A percentile compares a stretch with the other conserved stretches of the same genome.
These are phyloP conservation scores for Crepidotus variabilis DNA, from an alignment of 768 basidiomycete species.

Conservation along the genomic window DNA sequence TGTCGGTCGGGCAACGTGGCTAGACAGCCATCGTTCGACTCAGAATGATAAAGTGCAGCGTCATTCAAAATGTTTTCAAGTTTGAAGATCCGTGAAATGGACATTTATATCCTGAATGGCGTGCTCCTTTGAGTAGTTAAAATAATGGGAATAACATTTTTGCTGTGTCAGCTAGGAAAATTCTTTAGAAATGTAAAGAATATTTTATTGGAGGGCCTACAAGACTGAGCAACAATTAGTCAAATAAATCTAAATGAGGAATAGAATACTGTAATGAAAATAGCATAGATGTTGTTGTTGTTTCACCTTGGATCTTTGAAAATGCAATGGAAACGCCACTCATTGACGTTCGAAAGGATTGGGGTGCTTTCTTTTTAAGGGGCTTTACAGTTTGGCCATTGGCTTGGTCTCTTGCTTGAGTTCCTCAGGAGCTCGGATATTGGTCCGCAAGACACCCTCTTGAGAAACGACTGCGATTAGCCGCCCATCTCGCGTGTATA, in stretches of 20 bases:
- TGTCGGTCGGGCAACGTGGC: background rate
- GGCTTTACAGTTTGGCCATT: slow-evolving; percentile 6
- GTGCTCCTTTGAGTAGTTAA: background rate
- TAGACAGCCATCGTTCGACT: background rate
- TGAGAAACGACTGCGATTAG: slow-evolving; percentile 77
- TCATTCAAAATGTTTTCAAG: background rate
- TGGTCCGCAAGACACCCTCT: slow-evolving; percentile 72
- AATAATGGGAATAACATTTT: background rate
- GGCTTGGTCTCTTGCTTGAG: slow-evolving; percentile 8
- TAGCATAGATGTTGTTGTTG: background rate
- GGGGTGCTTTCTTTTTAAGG: background rate
- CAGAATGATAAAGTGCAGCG: background rate
- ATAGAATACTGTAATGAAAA: background rate
- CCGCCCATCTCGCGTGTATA: slow-evolving; percentile 64
- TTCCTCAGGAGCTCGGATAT: slow-evolving; percentile 39
- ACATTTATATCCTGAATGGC: background rate
- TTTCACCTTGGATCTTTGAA: background rate
- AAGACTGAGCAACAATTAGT: background rate
- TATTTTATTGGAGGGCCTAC: background rate
- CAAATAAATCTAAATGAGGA: background rate
- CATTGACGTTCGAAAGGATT: background rate
- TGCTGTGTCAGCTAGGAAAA: background rate
- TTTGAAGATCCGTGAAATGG: background rate
- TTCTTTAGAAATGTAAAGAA: background rate
- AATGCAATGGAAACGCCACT: background rate